Evolutionary conservation across 129 eudicot genomes (phyloP), one percentile per base, ranked within the genome.

Genomic region (Rutidosis leptorrhynchoides): DNA sequence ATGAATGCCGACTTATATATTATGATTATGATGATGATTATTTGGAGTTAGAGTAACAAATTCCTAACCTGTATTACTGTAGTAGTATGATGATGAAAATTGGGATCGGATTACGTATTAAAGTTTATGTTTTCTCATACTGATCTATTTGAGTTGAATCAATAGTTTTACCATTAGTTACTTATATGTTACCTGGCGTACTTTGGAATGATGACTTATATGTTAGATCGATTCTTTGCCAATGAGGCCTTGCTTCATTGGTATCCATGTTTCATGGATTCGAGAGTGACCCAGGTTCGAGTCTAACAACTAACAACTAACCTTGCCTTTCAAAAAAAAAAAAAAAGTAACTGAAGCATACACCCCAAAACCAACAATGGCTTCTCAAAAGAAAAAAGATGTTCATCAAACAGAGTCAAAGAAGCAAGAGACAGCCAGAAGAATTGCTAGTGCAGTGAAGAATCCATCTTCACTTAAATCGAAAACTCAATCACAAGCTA

Each of bases 391-490:
- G 80, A 64, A 69, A 33, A 65, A 79, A 43, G 55, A 45, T 33
- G 51, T 25, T 74, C 22, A 35, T 45, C 67, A 24, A 64, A 55
- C 84, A 0, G 83, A 74, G 5, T 61, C 77, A 56, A 86, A 75
- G 69, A 94, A 81, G 71, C 80, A 71, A 21, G 89, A 59, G 45
- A 81, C 90, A 10, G 95, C 95, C 3, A 77, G 79, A 67, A 94
- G 71, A 70, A 83, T 84, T 22, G 95, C 96, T 29, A 86, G 90
- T 81, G 76, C 83, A 22, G 28, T 88, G 22, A 82, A 68, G 59
- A 94, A 94, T 63, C 93, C 95, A 72, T 84, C 99, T 26, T 66
- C 68, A 43, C 52, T 84, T 35, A 86, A 84, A 59, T 64, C 90
- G 21, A 84, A 74, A 80, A 71, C 20, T 65, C 77, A 72, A 67